Percentiles rank a stretch among this genome's conserved stretches.
These are phyloP conservation scores for Xylariaceae sp. DNA, from an alignment of 2,329 filamentous ascomycete species.

Conservation along the genomic window DNA sequence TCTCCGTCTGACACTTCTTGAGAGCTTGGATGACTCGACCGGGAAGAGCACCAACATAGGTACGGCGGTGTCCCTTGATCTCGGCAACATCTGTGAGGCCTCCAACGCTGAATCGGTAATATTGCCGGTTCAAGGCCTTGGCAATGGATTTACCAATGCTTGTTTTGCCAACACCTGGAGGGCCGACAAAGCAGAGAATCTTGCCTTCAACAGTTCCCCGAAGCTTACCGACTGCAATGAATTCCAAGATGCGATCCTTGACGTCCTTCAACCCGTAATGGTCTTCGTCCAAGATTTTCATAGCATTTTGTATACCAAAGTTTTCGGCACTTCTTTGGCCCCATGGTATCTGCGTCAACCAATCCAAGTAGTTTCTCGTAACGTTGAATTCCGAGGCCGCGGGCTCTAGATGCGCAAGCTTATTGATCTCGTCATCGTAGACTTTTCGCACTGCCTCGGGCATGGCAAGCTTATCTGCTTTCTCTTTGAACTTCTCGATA, in stretches of 20 bases:
- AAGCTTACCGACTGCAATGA: conserved; percentile 96
- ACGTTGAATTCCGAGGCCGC: conserved; percentile 98
- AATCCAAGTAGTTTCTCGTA: conserved; percentile 96
- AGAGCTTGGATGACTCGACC: conserved; percentile 96
- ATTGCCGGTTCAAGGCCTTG: conserved; percentile 87
- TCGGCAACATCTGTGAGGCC: conserved; percentile 96
- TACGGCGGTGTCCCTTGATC: conserved; percentile 95
- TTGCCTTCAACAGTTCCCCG: conserved; percentile 97
- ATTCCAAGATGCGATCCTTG: conserved; percentile 96
- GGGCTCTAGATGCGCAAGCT: conserved; percentile 90
- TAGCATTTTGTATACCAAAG: conserved; percentile 89
- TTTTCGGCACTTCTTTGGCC: conserved; percentile 93
- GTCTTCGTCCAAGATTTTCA: conserved; percentile 89
- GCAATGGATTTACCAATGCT: conserved; percentile 99
- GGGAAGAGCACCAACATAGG: conserved; percentile 92
- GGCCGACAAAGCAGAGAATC: conserved; percentile 95
- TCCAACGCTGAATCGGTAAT: conserved; percentile 97
- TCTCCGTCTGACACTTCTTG: conserved; percentile 99
- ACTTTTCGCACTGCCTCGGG: conserved; percentile 95
- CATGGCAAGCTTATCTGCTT: conserved; percentile 91
- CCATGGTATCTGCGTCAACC: conserved; percentile 98
- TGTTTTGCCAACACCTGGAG: conserved; percentile 96
- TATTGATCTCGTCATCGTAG: conserved; percentile 97
- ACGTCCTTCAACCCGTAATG: conserved; percentile 97
- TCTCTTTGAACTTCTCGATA: conserved; percentile 95